Evolutionary conservation across 2,329 filamentous ascomycete species (phyloP).

Genomic region (Paecilomyces fulvus): DNA sequence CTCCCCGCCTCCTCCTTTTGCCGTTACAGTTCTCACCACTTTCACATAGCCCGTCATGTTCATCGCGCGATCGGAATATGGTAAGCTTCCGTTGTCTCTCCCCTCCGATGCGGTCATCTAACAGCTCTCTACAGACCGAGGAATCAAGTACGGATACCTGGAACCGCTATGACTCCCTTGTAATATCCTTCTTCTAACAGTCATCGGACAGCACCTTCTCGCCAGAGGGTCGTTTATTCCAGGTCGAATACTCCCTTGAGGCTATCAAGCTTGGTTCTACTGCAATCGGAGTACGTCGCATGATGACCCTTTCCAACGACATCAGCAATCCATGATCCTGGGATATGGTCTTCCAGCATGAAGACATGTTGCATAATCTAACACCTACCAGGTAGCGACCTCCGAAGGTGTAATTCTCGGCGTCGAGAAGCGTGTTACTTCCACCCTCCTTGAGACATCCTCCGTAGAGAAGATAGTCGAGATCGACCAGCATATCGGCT

Average conservation of each 20-base stretch:
- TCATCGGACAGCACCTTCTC: conserved; percentile 76
- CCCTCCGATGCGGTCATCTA: conserved; percentile 24
- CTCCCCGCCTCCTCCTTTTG: conserved; percentile 1
- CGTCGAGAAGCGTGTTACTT: conserved; percentile 98
- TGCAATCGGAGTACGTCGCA: conserved; percentile 69
- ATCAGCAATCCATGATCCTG: not conserved
- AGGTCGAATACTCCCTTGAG: conserved; percentile 99
- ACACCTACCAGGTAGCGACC: conserved; percentile 60
- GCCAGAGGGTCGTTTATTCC: conserved; percentile 97
- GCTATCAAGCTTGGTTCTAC: conserved; percentile 99
- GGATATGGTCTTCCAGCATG: not conserved
- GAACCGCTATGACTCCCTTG: not conserved
- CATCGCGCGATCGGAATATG: conserved; percentile 99
- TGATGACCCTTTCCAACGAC: not conserved
- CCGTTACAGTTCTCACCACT: conserved; percentile 1
- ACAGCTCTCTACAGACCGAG: conserved; percentile 61
- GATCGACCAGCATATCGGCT: conserved; percentile 97
- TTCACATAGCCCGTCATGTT: conserved; percentile 66
- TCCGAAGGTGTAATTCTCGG: conserved; percentile 91
- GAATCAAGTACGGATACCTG: conserved; percentile 71
- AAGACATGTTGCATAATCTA: conserved; percentile 7
- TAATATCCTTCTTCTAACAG: conserved; percentile 15
- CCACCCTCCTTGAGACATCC: conserved; percentile 90
- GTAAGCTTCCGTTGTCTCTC: conserved; percentile 47
- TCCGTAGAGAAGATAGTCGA: conserved; percentile 99